Base-by-base conservation (phyloP, 2,329 filamentous ascomycete species). In the Penicillium glabrum region DNA sequence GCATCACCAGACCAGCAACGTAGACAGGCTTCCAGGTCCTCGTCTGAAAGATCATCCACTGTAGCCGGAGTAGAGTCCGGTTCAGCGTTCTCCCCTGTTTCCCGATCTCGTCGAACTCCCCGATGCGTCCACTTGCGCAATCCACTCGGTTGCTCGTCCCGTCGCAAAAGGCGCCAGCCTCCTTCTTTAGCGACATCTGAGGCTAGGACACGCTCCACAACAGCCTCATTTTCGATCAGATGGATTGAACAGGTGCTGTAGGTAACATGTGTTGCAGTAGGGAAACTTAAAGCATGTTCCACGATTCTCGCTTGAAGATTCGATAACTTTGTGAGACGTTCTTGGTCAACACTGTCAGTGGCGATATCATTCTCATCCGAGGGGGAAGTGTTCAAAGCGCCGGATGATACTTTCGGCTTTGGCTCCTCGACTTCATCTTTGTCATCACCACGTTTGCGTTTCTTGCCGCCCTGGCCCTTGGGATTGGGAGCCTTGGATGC, bases 181-280 rank as follows among this genome's bases (percentile, higher is more conserved):
- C 83, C 76, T 57, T 80, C 71, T 61, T 77, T 80, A 0, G 91
- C 92, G 11, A 89, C 73, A 0, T 85, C 78, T 0, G 90, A 93
- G 7, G 75, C 72, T 37, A 98, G 78, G 1, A 91, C 89, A 46
- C 83, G 82, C 54, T 88, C 75, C 0, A 97, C 91, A 0, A 98
- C 93, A 1, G 83, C 76, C 74, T 99, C 95, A 67, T 99, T 98
- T 73, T 99, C 95, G 62, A 90, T 84, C 0, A 85, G 83, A 70
- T 98, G 88, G 2, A 96, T 79, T 0, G 93, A 98, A 72, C 95
- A 99, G 0, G 95, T 98, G 33, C 92, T 96, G 72, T 98, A 99
- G 0, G 91, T 93, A 44, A 98, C 87, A 62, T 86, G 88, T 13
- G 72, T 82, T 0, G 91, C 91, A 1, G 83, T 80, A 0, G 91